Conservation (phyloP, 192 early-diverging fungal genomes). For the Backusella sp. region DNA sequence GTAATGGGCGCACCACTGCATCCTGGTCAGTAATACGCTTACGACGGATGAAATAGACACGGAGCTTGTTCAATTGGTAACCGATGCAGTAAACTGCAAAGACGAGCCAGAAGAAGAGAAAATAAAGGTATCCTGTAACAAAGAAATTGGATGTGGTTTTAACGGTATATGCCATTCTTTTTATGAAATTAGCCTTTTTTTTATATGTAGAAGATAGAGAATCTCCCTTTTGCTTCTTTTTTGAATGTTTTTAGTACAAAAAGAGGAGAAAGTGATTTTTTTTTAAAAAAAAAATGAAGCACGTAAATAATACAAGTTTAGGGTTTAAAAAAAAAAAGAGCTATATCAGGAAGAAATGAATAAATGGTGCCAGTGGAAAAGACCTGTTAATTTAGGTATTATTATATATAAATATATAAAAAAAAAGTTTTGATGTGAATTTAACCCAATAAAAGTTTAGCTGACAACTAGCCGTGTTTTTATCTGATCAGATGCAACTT, state of each 20-base stretch:
- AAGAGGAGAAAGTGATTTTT: neutral
- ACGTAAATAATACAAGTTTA: neutral
- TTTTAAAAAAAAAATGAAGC: neutral
- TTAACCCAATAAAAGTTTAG: constrained; percentile 10
- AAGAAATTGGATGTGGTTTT: constrained; percentile 22
- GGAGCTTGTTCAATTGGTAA: constrained; percentile 16
- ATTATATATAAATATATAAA: neutral
- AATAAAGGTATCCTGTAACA: constrained; percentile 19
- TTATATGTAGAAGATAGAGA: neutral
- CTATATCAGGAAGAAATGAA: neutral
- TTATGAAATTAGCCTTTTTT: neutral
- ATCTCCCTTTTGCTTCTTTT: neutral
- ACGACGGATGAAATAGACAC: constrained; percentile 15
- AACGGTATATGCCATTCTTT: neutral
- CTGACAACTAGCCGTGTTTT: neutral
- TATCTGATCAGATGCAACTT: constrained; percentile 1
- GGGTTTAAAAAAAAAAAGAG: neutral
- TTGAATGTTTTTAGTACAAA: neutral
- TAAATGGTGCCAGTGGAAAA: neutral
- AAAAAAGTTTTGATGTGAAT: neutral
- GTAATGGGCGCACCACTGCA: neutral
- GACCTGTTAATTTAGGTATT: neutral
- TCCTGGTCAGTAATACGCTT: neutral
- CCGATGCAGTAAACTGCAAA: constrained; percentile 27
- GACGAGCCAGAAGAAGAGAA: constrained; percentile 25